Evolutionary conservation across 306 rosid species (phyloP).

Genomic region (Rosa chinensis): DNA sequence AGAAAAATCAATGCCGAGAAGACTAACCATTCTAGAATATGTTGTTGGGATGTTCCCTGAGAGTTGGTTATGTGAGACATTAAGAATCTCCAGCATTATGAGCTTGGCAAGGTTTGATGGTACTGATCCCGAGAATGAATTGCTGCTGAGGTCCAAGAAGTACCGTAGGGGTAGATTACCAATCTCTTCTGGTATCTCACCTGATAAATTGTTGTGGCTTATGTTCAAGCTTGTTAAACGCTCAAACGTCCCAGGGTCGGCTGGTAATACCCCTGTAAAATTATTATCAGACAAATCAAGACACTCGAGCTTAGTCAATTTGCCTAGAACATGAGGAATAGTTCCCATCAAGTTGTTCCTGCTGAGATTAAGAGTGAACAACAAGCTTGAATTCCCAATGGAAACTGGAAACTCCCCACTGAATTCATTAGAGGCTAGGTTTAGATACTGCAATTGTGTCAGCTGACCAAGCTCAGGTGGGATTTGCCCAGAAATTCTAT

Average conservation of each 20-base stretch:
- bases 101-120: slow-evolving; percentile 48
- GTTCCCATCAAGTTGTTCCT: slow-evolving; percentile 40
- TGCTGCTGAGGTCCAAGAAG: slow-evolving; percentile 58
- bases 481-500: slow-evolving; percentile 50
- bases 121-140: slow-evolving; percentile 47
- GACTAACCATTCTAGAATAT: slow-evolving; percentile 36
- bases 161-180: slow-evolving; percentile 41
- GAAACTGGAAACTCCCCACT: slow-evolving; percentile 42
- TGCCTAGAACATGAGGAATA: slow-evolving; percentile 33
- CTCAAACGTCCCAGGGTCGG: slow-evolving; percentile 24
- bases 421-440: slow-evolving; percentile 35
- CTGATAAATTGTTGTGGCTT: slow-evolving; percentile 49
- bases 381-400: slow-evolving; percentile 36
- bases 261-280: slow-evolving; percentile 44
- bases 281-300: slow-evolving; percentile 49
- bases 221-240: slow-evolving; percentile 37
- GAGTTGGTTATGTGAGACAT: slow-evolving; percentile 52
- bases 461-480: slow-evolving; percentile 40
- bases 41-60: slow-evolving; percentile 46
- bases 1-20: slow-evolving; percentile 43
- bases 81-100: slow-evolving; percentile 37
- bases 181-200: slow-evolving; percentile 48
- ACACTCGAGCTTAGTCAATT: not conserved
- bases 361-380: slow-evolving; percentile 34
- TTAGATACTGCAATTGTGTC: slow-evolving; percentile 22